Percentiles rank a stretch among this genome's conserved stretches.
Conservation (phyloP, 148 eudicot species). For the Rhododendron vialii region DNA sequence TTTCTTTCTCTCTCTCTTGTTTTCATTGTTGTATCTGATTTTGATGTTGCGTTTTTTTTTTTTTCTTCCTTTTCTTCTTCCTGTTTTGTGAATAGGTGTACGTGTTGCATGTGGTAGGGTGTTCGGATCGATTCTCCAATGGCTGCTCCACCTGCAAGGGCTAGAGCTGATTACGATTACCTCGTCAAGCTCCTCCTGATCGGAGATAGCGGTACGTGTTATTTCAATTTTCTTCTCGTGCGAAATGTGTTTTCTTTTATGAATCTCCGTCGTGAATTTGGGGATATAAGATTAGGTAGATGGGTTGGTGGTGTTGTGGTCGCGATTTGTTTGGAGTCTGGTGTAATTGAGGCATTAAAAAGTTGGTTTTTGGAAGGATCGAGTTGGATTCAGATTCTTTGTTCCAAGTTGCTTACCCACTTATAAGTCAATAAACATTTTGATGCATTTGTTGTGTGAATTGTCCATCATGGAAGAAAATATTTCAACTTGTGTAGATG, state of each 20-base stretch:
- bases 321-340: not conserved
- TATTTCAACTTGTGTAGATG: not conserved
- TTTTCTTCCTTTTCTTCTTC: not conserved
- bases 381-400: not conserved
- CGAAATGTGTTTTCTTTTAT: not conserved
- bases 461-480: not conserved
- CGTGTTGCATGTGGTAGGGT: slow-evolving; percentile 15
- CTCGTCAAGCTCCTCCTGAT: slow-evolving; percentile 85
- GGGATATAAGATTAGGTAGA: not conserved
- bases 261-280: not conserved
- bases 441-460: not conserved
- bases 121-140: slow-evolving; percentile 34
- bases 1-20: not conserved
- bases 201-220: slow-evolving; percentile 78
- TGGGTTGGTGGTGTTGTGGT: not conserved
- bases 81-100: slow-evolving; percentile 3
- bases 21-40: slow-evolving; percentile 5
- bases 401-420: not conserved
- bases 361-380: slow-evolving; percentile 9
- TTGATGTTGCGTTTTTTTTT: not conserved
- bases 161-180: slow-evolving; percentile 93
- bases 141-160: slow-evolving; percentile 96
- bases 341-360: not conserved
- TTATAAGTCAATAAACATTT: not conserved
- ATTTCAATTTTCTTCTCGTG: not conserved